Conservation (phyloP, 106 monocot species). For the Dioscorea zingiberensis region DNA sequence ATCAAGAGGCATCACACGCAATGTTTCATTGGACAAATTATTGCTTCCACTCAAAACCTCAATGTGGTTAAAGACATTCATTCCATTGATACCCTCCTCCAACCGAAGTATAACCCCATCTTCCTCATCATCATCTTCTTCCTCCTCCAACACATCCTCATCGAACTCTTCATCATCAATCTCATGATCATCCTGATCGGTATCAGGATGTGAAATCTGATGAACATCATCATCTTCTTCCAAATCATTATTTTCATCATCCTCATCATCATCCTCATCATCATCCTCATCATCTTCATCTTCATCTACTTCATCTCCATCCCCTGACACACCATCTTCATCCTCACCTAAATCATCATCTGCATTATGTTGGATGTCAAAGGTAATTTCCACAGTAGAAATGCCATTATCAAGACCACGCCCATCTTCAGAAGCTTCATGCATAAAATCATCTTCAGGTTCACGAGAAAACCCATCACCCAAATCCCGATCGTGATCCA, state of each 20-base stretch:
- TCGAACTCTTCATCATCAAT: constrained; percentile 95
- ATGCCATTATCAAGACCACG: constrained; percentile 55
- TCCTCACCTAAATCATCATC: constrained; percentile 66
- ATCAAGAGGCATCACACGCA: constrained; percentile 86
- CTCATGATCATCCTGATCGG: constrained; percentile 96
- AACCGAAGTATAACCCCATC: constrained; percentile 80
- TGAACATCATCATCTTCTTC: constrained; percentile 90
- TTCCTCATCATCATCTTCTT: constrained; percentile 90
- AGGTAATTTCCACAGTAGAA: constrained; percentile 83
- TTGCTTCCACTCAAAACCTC: constrained; percentile 73
- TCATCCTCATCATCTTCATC: constrained; percentile 44
- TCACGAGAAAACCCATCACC: constrained; percentile 61
- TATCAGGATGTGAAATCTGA: constrained; percentile 89
- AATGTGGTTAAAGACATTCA: constrained; percentile 96
- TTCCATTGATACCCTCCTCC: constrained; percentile 92
- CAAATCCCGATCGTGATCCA: constrained; percentile 79
- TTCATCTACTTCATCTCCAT: constrained; percentile 64
- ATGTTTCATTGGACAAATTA: constrained; percentile 64
- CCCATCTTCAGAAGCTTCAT: constrained; percentile 77
- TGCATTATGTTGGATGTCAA: constrained; percentile 69
- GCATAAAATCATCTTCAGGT: constrained; percentile 94
- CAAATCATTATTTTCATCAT: constrained; percentile 85
- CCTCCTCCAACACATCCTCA: constrained; percentile 87
- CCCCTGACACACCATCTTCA: constrained; percentile 44
- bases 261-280: constrained; percentile 85